Evolutionary conservation across 1,139 yeast genomes (phyloP), one percentile per base, ranked within the genome.

Genomic region (Hyphopichia khmerensis): DNA sequence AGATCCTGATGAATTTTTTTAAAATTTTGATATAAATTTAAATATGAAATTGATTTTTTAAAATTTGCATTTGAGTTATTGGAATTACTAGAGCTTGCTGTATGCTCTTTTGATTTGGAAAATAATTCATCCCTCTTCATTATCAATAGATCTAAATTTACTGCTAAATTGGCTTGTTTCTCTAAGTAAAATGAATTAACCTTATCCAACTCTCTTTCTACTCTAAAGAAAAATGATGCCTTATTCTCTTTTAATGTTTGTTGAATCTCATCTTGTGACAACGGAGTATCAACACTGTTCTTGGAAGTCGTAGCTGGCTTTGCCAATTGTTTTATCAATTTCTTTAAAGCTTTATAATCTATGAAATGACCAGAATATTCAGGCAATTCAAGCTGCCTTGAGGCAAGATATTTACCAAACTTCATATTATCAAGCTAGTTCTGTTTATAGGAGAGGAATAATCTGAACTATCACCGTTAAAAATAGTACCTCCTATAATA

Each of bases 321-420:
- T 4, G 87, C 85, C 42, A 85, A 62, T 40, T 82, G 84, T 60
- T 86, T 86, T 50, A 85, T 86, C 46, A 86, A 69, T 61, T 87
- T 88, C 64, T 93, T 93, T 46, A 93, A 69, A 4, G 95, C 95
- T 69, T 93, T 93, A 65, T 93, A 93, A 67, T 93, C 91, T 61
- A 93, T 91, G 68, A 93, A 93, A 61, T 88, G 87, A 39, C 93
- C 91, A 38, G 95, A 82, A 64, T 93, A 93, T 62, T 93, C 98
- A 9, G 98, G 98, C 44, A 93, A 74, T 64, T 93, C 98, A 53
- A 93, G 75, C 68, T 89, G 96, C 63, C 97, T 80, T 36, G 95
- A 87, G 50, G 96, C 98, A 62, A 93, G 76, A 61, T 90, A 87
- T 66, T 93, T 93, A 43, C 98, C 99, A 65, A 89, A 93, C 75